Evolutionary conservation across 2,329 filamentous ascomycete genomes (phyloP).

Genomic region (Beauveria pseudobassiana): DNA sequence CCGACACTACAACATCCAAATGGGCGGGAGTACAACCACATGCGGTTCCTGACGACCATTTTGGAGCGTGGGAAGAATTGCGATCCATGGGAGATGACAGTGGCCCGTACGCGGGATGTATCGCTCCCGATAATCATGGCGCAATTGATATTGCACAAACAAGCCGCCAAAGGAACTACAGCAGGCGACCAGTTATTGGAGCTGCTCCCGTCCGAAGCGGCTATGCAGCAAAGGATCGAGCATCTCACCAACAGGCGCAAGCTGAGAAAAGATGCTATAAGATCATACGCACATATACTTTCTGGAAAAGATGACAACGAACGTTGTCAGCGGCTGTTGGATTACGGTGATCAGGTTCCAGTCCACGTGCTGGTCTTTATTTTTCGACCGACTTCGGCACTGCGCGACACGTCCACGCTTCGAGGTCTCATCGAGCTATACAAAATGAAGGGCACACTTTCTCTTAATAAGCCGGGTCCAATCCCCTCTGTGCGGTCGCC

Average conservation of each 20-base stretch:
- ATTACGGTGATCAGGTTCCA: conserved; percentile 14
- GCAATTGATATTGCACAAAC: background rate
- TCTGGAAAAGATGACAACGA: conserved; percentile 23
- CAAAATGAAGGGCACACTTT: background rate
- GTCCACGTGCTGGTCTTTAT: conserved; percentile 25
- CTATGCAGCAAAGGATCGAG: conserved; percentile 19
- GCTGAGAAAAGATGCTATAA: conserved; percentile 15
- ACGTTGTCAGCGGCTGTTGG: conserved; percentile 25
- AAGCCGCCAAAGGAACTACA: background rate
- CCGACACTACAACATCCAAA: background rate
- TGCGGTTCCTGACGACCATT: background rate
- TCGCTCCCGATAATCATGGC: background rate
- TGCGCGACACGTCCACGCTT: conserved; percentile 20
- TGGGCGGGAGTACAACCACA: background rate
- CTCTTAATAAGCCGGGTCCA: background rate
- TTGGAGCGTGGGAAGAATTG: background rate
- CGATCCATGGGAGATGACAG: background rate
- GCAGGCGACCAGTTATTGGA: conserved; percentile 13
- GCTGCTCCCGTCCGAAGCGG: conserved; percentile 18
- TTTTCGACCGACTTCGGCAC: conserved; percentile 19
- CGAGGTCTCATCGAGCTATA: conserved; percentile 22
- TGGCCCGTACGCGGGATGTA: background rate
- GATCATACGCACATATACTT: conserved; percentile 23
- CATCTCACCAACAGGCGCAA: conserved; percentile 17
- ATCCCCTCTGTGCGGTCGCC: conserved; percentile 14